Percentiles rank a stretch among this genome's conserved stretches.
These are phyloP conservation scores for Mycena sp. DNA, from an alignment of 1,284 basidiomycete species.

Conservation along the genomic window DNA sequence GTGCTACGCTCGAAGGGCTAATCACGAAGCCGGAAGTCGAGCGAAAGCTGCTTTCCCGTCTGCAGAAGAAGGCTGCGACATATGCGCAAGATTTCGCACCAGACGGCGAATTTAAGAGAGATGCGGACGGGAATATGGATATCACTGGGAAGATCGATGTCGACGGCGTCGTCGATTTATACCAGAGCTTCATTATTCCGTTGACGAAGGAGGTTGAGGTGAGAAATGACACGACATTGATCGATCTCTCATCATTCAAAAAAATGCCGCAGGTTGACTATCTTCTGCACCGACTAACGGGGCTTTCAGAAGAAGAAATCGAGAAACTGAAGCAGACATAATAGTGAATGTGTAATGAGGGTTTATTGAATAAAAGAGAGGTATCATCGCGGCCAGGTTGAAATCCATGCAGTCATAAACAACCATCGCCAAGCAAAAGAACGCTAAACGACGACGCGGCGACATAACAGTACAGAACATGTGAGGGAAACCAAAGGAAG, in stretches of 20 bases:
- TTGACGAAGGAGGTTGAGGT: constrained; percentile 99
- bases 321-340: constrained; percentile 57
- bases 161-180: constrained; percentile 91
- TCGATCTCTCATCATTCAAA: constrained; percentile 1
- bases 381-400: neutral
- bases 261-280: constrained; percentile 83
- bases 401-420: neutral
- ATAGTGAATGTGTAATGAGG: constrained; percentile 5
- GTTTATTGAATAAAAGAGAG: neutral
- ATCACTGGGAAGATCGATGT: constrained; percentile 85
- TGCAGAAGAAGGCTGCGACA: constrained; percentile 91
- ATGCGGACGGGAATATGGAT: constrained; percentile 33
- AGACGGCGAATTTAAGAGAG: constrained; percentile 66
- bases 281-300: constrained; percentile 85
- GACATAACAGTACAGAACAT: constrained; percentile 8
- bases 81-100: constrained; percentile 93
- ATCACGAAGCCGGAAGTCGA: constrained; percentile 99
- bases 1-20: constrained; percentile 78
- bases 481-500: neutral
- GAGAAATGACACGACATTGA: constrained; percentile 39
- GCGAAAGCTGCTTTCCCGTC: constrained; percentile 82
- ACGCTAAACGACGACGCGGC: neutral
- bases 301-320: constrained; percentile 83
- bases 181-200: constrained; percentile 95
- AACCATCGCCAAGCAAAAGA: constrained; percentile 5